Percentiles rank a stretch among this genome's conserved stretches.
These are phyloP conservation scores for Crassisporium funariophilum DNA, from an alignment of 768 basidiomycete genomes.

Conservation along the genomic window DNA sequence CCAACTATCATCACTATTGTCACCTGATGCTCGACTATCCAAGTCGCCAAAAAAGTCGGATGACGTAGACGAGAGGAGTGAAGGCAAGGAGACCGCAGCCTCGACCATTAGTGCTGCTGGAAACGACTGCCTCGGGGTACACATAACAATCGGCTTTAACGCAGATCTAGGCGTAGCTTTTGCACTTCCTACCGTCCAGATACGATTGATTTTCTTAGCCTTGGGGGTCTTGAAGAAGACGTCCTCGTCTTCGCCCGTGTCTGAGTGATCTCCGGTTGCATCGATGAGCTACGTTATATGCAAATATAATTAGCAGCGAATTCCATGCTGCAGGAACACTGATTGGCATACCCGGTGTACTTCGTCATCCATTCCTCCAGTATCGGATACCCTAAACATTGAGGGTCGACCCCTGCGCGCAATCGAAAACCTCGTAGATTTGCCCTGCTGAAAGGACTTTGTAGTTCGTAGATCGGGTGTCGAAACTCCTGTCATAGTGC, in stretches of 20 bases:
- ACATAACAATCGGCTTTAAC: constrained; percentile 3
- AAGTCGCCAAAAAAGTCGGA: too few relatives aligned
- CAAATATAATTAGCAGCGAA: not conserved
- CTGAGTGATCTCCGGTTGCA: constrained; percentile 24
- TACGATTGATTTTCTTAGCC: constrained; percentile 28
- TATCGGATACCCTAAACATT: constrained; percentile 23
- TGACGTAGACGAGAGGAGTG: not conserved
- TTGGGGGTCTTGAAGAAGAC: constrained; percentile 19
- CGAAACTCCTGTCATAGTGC: not conserved
- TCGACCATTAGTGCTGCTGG: constrained; percentile 18
- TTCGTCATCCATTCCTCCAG: constrained; percentile 20
- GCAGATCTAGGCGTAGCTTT: constrained; percentile 23
- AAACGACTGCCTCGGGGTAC: constrained; percentile 18
- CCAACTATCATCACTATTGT: too few relatives aligned
- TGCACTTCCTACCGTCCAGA: constrained; percentile 34
- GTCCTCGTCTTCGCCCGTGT: constrained; percentile 9
- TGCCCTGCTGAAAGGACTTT: constrained; percentile 16
- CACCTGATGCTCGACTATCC: too few relatives aligned
- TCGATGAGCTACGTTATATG: constrained; percentile 23
- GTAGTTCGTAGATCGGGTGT: constrained; percentile 11
- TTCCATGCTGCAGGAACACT: not conserved
- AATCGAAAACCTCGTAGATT: constrained; percentile 30
- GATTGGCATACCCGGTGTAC: constrained; percentile 20
- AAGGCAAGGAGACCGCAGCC: not conserved
- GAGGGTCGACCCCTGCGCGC: constrained; percentile 24